These are phyloP conservation scores for Aspergillus hortae DNA, from an alignment of 2,329 filamentous ascomycete species.

Conservation along the genomic window DNA sequence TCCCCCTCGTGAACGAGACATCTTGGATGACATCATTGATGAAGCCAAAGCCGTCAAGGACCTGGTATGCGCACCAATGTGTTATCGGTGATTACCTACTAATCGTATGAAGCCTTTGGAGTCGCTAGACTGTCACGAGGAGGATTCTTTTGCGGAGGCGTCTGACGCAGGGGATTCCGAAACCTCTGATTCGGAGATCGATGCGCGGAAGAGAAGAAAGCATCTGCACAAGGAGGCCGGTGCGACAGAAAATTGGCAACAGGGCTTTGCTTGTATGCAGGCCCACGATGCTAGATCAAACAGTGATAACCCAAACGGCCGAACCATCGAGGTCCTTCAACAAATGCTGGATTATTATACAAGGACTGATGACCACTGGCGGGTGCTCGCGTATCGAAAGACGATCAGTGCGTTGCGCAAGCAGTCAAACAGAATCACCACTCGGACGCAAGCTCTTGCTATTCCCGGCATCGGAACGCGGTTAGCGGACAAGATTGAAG, in stretches of 20 bases:
- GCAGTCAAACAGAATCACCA: slow-evolving; percentile 61
- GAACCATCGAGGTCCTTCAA: slow-evolving; percentile 72
- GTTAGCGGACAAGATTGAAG: slow-evolving; percentile 81
- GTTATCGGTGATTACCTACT: background rate
- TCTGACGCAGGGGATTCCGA: slow-evolving; percentile 13
- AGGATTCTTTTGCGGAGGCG: slow-evolving; percentile 16
- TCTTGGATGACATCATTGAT: slow-evolving; percentile 62
- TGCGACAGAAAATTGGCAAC: slow-evolving; percentile 29
- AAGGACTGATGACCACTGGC: slow-evolving; percentile 72
- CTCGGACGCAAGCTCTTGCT: slow-evolving; percentile 63
- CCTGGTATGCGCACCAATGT: slow-evolving; percentile 38
- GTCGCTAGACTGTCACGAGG: slow-evolving; percentile 23
- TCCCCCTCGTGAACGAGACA: slow-evolving; percentile 42
- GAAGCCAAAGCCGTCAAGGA: slow-evolving; percentile 59
- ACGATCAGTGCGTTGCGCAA: slow-evolving; percentile 70
- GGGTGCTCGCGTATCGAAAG: slow-evolving; percentile 70
- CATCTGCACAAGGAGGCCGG: slow-evolving; percentile 1
- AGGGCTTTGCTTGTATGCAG: slow-evolving; percentile 58
- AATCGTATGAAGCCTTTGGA: slow-evolving; percentile 32
- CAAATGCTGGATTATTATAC: slow-evolving; percentile 77
- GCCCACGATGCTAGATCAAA: slow-evolving; percentile 46
- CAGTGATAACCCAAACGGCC: slow-evolving; percentile 64
- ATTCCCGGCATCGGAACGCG: slow-evolving; percentile 68
- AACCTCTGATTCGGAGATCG: slow-evolving; percentile 14
- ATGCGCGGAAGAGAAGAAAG: slow-evolving; percentile 11